Evolutionary conservation across 1,284 basidiomycete genomes (phyloP).

Genomic region (Marasmius tenuissimus): DNA sequence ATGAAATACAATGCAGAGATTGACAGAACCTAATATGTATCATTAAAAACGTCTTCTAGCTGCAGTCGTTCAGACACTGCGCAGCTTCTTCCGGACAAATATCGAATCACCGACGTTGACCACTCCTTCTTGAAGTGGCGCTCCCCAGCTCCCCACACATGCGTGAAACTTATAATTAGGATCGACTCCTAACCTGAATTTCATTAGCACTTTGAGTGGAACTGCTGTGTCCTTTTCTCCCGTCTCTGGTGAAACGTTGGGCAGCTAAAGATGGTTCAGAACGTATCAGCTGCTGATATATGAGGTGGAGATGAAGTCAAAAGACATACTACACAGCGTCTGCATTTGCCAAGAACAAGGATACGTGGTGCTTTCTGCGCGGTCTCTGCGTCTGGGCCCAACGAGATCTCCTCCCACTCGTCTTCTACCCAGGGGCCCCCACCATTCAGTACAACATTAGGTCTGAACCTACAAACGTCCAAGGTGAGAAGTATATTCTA

Average conservation of each 20-base stretch:
- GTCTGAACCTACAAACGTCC: background rate
- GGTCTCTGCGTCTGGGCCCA: background rate
- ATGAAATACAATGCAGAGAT: too few species aligned
- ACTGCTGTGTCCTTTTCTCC: slow-evolving; percentile 67
- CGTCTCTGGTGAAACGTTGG: slow-evolving; percentile 64
- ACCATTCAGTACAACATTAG: background rate
- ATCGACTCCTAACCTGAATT: slow-evolving; percentile 60
- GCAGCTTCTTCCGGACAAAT: slow-evolving; percentile 8
- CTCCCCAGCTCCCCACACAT: slow-evolving; percentile 51
- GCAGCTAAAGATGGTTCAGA: slow-evolving; percentile 44
- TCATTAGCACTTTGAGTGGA: slow-evolving; percentile 69
- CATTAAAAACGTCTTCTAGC: too few species aligned
- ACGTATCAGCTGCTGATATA: background rate
- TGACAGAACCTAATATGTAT: too few species aligned
- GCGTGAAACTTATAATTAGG: slow-evolving; percentile 43
- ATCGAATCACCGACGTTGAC: slow-evolving; percentile 15
- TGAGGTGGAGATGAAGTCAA: background rate
- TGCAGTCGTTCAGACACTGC: background rate
- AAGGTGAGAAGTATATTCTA: background rate
- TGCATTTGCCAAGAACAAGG: slow-evolving; percentile 1
- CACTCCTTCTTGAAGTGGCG: slow-evolving; percentile 10
- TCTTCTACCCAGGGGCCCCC: background rate
- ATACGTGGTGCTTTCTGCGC: background rate
- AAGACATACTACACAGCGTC: background rate
- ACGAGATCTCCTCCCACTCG: background rate